Base-by-base conservation (phyloP, 805 yeast species). In the Zygosaccharomyces kombuchaensis region DNA sequence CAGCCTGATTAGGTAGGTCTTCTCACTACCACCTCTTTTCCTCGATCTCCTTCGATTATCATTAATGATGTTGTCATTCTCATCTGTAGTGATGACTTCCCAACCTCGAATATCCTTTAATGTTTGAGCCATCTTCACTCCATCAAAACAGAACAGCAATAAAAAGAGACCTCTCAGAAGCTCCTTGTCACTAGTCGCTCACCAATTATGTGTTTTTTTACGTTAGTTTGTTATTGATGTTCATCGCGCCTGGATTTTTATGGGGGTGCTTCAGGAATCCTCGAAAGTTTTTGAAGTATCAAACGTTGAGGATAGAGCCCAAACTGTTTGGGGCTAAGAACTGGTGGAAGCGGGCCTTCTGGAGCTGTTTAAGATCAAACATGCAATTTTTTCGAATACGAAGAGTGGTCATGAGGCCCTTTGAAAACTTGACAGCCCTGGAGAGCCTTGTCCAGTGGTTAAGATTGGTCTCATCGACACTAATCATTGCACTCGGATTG, bases 1-100 rank as follows among this genome's bases (percentile, higher is more conserved):
- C 8, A 63, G 70, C 47, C 82, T 65, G 44, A 61, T 66, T 19
- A 80, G 54, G 4, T 60, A 53, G 1, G 60, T 50, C 14, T 46
- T 41, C 16, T 55, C 53, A 17, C 52, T 46, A 3, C 50, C 50
- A n/a, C 54, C 48, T 34, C 61, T 49, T 38, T 56, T 54, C 36
- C 66, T 52, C 2, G 52, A 48, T 26, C 61, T 50, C 49, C 63
- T 52, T 32, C 56, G 46, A 13, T 49, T 46, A 19, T 58, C 60
- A 31, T 36, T 44, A 5, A 59, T 47, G 2, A 55, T 36, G 10
- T 52, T 55, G 12, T 66, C 67, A 14, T 54, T 35, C 17, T 53
- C 57, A 51, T 63, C 68, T 3, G 56, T 56, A 5, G 54, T 57
- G 16, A 59, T 40, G 4, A 60, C 55, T 32, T 57, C 59, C 68